A percentile compares a stretch with the other conserved stretches of the same genome.
These are phyloP conservation scores for Bathelium albidoporum DNA, from an alignment of 495 filamentous ascomycete genomes.

Conservation along the genomic window DNA sequence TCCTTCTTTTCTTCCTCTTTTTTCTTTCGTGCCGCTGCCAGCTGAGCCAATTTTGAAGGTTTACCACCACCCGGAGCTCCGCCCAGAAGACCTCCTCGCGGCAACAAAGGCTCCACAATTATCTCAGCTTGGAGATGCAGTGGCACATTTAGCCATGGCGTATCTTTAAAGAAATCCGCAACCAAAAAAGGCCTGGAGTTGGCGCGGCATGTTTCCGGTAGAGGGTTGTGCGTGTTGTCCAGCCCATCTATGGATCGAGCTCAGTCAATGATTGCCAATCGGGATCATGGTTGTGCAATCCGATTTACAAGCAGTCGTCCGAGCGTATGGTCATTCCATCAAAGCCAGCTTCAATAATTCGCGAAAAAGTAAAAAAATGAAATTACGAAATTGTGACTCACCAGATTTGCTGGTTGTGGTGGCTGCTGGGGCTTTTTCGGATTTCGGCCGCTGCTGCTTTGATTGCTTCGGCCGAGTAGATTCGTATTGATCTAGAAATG, in stretches of 20 bases:
- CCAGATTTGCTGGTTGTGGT: background rate
- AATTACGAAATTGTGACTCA: conserved; percentile 6
- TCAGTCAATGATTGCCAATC: background rate
- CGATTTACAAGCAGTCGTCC: background rate
- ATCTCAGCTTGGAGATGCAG: conserved; percentile 54
- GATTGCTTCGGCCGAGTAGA: conserved; percentile 27
- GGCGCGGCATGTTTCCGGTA: background rate
- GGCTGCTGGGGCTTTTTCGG: conserved; percentile 25
- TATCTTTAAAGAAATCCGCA: conserved; percentile 65
- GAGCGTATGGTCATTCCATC: background rate
- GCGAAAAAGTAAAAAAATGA: background rate
- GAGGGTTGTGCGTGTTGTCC: background rate
- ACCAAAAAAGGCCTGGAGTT: conserved; percentile 15
- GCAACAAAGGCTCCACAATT: conserved; percentile 51
- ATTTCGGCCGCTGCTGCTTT: conserved; percentile 30
- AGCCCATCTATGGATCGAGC: background rate
- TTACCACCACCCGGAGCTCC: conserved; percentile 52
- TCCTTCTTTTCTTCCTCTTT: conserved; percentile 60
- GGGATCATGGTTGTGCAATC: background rate
- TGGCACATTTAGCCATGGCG: conserved; percentile 77
- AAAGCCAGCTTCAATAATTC: background rate
- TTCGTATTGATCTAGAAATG: conserved; percentile 20
- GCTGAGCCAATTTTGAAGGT: conserved; percentile 76
- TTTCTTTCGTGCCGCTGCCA: conserved; percentile 81
- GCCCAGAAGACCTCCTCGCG: conserved; percentile 58